A percentile compares a stretch with the other conserved stretches of the same genome.
Evolutionary conservation across 2,329 filamentous ascomycete species (phyloP).

Genomic region (Aspergillus aculeatinus): DNA sequence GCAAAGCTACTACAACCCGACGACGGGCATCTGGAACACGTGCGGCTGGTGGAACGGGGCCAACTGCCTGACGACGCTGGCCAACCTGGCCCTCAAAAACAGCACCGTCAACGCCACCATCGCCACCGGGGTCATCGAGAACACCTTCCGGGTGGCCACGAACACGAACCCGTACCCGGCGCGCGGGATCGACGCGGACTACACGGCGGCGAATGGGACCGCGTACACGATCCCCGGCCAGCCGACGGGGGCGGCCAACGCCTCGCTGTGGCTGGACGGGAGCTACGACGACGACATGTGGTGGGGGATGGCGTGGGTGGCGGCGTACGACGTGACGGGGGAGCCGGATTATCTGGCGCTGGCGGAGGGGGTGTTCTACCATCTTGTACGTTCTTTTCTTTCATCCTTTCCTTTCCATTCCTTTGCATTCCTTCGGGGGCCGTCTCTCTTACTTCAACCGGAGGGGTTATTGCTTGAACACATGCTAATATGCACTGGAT

Average conservation of each 20-base stretch:
- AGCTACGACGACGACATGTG: conserved; percentile 55
- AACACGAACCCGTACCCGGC: conserved; percentile 22
- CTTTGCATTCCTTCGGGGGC: no score
- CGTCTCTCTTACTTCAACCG: no score
- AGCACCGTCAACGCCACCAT: not conserved
- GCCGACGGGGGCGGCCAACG: conserved; percentile 10
- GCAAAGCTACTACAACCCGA: conserved; percentile 61
- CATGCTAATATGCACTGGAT: not conserved
- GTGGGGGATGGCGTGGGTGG: conserved; percentile 57
- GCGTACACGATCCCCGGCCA: not conserved
- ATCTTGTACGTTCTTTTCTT: conserved; percentile 42
- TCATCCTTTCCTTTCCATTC: no score
- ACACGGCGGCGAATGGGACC: conserved; percentile 5
- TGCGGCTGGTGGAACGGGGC: conserved; percentile 74
- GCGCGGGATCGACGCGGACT: conserved; percentile 7
- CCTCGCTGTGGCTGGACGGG: conserved; percentile 28
- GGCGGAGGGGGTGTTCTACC: conserved; percentile 51
- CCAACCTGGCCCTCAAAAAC: conserved; percentile 49
- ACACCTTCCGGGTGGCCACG: conserved; percentile 37
- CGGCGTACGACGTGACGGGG: conserved; percentile 54
- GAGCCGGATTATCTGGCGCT: conserved; percentile 47
- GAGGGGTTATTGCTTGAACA: no score
- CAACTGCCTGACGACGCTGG: conserved; percentile 63
- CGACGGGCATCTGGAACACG: conserved; percentile 62
- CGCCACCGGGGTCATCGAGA: conserved; percentile 44